Evolutionary conservation across 192 early-diverging fungal genomes (phyloP), one percentile per base, ranked within the genome.

Genomic region (Coemansia sp.): DNA sequence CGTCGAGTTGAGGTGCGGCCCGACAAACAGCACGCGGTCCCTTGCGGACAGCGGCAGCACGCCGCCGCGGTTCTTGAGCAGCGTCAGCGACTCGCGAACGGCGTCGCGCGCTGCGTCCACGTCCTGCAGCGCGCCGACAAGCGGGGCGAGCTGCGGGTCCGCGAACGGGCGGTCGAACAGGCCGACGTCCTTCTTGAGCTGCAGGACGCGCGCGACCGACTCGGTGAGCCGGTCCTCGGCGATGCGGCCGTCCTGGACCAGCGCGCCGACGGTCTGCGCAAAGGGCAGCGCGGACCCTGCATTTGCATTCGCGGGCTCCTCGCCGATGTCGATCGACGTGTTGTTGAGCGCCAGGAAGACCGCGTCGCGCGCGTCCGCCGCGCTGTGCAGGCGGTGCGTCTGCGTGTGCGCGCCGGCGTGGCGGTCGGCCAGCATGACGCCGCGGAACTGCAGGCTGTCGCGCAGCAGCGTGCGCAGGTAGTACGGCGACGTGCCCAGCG

Each of bases 151-250:
- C 21, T 19, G n/a, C 7, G 57, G 49, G 25, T 80, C 68, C 1
- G 68, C 73, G 8, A 56, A 77, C 11, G 73, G 73, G n/a, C 21
- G 16, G 31, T 83, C 82, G 33, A 86, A 84, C 6, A 86, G 57
- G 0, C 86, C 86, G 24, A 88, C 45, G 54, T 88, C 83, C 64
- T 82, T 82, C 64, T 88, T 88, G 18, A 88, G 62, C 71, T 88
- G 86, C 35, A 88, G 35, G 3, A 88, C 54, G 43, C 80, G 74
- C 0, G 69, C 84, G 1, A 51, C 82, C 0, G 83, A 81, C 33
- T 83, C 77, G 5, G 81, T 82, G 16, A 88, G 27, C 9, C 83
- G 62, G 29, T 69, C 53, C 14, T 68, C 70, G 14, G 56, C 6
- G 3, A 88, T n/a, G 1, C 35, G 22, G 16, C 69, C 72, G 9